A percentile compares a stretch with the other conserved stretches of the same genome.
Evolutionary conservation across 352 stramenopile genomes (phyloP).

Genomic region (Pythium dissimile): DNA sequence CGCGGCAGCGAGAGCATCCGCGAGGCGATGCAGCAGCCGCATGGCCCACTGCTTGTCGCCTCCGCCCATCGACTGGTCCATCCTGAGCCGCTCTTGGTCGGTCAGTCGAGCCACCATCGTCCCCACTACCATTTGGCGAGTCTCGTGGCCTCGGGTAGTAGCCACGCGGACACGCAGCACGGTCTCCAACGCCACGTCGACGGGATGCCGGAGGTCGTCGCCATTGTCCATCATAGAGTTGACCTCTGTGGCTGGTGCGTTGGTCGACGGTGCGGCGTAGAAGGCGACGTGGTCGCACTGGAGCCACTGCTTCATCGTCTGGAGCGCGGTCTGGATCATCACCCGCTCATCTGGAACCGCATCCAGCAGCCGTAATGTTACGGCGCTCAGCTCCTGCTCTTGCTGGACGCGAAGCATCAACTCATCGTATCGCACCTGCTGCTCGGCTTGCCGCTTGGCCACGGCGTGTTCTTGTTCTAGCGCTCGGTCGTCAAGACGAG

Average conservation of each 20-base stretch:
- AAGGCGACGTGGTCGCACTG: slow-evolving; percentile 7
- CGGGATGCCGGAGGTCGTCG: background rate
- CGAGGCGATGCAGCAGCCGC: slow-evolving; percentile 6
- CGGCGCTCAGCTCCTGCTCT: slow-evolving; percentile 6
- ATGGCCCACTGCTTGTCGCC: background rate
- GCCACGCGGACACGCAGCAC: slow-evolving; percentile 7
- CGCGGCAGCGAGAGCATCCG: background rate
- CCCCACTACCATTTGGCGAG: background rate
- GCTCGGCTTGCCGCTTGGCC: background rate
- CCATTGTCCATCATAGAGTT: background rate
- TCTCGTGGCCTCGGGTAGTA: background rate
- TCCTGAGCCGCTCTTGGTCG: background rate
- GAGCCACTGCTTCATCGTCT: slow-evolving; percentile 8
- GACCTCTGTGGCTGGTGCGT: no score
- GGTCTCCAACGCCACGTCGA: slow-evolving; percentile 11
- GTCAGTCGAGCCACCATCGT: slow-evolving; percentile 12
- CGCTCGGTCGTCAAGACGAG: background rate
- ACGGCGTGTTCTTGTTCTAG: background rate
- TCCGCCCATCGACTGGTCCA: background rate
- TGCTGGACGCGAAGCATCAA: background rate
- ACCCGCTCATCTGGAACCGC: background rate
- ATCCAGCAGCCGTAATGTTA: background rate
- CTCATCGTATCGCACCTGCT: background rate
- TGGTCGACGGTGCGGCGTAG: background rate
- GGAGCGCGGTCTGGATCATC: slow-evolving; percentile 6